phyloP scores from a whole-genome alignment of 2,329 filamentous ascomycete species.

The Sporothrix brunneoviolacea region DNA sequence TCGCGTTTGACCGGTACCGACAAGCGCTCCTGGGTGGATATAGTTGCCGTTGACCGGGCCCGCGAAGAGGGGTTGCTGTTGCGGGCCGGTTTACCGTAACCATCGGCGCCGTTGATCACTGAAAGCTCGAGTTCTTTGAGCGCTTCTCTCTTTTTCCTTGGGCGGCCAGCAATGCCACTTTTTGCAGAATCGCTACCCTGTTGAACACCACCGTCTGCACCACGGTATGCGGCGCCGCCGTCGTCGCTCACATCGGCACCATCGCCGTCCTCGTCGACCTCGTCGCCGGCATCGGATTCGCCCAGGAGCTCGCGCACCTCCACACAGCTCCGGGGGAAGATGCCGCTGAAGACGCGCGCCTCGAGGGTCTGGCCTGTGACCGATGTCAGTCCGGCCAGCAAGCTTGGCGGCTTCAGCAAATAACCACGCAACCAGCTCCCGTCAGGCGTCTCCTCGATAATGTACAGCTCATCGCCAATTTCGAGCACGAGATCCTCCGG shows the following conservation, averaged over 20 bases:
- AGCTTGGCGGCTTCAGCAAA: constrained; percentile 84
- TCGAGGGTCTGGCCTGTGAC: constrained; percentile 89
- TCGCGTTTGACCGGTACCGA: constrained; percentile 51
- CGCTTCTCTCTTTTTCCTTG: constrained; percentile 24
- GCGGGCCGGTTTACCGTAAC: not conserved
- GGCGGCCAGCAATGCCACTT: constrained; percentile 40
- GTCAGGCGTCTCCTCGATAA: constrained; percentile 92
- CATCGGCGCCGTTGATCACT: constrained; percentile 13
- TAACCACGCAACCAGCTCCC: constrained; percentile 94
- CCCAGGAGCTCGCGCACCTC: constrained; percentile 90
- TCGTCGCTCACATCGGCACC: constrained; percentile 27
- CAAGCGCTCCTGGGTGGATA: constrained; percentile 32
- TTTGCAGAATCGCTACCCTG: constrained; percentile 46
- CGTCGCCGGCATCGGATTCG: constrained; percentile 54
- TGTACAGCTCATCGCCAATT: constrained; percentile 96
- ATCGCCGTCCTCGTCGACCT: constrained; percentile 36
- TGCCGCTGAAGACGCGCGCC: constrained; percentile 94
- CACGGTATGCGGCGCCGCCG: constrained; percentile 12
- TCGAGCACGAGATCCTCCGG: constrained; percentile 91
- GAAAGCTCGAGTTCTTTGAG: constrained; percentile 19
- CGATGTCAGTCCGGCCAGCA: constrained; percentile 85
- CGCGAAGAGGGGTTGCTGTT: not conserved
- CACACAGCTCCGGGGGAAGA: constrained; percentile 91
- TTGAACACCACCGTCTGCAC: constrained; percentile 27
- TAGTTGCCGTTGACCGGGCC: constrained; percentile 3